Conservation (phyloP, 176 grass and related monocot species). For the Musa troglodytarum region DNA sequence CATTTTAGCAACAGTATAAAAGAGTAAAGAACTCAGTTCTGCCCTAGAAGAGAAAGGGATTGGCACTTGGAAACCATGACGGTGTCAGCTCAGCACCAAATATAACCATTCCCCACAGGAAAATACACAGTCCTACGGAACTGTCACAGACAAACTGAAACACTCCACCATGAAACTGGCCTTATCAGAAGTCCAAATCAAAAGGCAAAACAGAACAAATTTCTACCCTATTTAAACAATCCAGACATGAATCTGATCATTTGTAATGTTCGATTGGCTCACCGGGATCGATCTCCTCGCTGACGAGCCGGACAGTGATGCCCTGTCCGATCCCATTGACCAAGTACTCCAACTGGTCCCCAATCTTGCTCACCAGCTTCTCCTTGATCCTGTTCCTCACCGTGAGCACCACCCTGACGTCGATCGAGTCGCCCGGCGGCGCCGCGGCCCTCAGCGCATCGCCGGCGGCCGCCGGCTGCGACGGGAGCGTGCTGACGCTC, state of each 20-base stretch:
- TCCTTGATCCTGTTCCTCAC: slow-evolving; percentile 36
- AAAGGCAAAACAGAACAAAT: background rate
- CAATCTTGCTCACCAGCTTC: slow-evolving; percentile 26
- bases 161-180: too few relatives aligned
- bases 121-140: too few relatives aligned
- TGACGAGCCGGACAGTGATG: slow-evolving; percentile 39
- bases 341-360: slow-evolving; percentile 38
- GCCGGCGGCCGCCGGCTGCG: background rate
- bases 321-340: slow-evolving; percentile 35
- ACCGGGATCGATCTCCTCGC: slow-evolving; percentile 40
- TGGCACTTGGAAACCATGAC: too few relatives aligned
- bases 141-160: too few relatives aligned
- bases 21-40: too few relatives aligned
- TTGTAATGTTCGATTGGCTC: background rate
- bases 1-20: too few relatives aligned
- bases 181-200: too few relatives aligned
- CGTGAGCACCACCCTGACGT: slow-evolving; percentile 29
- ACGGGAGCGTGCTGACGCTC: background rate
- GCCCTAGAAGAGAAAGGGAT: too few relatives aligned
- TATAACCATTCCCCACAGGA: too few relatives aligned
- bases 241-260: too few relatives aligned
- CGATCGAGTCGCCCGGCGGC: slow-evolving; percentile 14
- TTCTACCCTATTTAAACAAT: background rate
- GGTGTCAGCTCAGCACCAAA: too few relatives aligned
- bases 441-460: background rate